Evolutionary conservation across 2,329 filamentous ascomycete genomes (phyloP).

Genomic region (Cladosporium sp.): DNA sequence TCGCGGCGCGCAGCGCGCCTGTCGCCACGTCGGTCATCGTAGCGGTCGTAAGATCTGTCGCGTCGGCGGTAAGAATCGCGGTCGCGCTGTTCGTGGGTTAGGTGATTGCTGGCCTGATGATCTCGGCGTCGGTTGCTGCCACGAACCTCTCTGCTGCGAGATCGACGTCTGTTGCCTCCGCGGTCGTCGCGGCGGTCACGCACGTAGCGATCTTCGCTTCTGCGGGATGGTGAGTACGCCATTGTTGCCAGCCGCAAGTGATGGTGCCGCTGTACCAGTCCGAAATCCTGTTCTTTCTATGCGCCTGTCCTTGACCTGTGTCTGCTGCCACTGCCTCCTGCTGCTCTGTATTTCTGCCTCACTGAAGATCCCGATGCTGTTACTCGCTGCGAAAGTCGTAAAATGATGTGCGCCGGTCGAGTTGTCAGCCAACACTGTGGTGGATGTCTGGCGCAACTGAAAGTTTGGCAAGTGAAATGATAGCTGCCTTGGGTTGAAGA

Average conservation of each 20-base stretch:
- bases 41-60: conserved; percentile 20
- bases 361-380: too few relatives aligned
- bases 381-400: too few relatives aligned
- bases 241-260: conserved; percentile 15
- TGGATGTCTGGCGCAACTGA: too few relatives aligned
- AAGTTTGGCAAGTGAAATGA: too few relatives aligned
- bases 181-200: conserved; percentile 15
- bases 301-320: neutral
- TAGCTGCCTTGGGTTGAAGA: too few relatives aligned
- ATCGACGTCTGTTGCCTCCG: conserved; percentile 9
- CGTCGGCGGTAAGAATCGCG: conserved; percentile 18
- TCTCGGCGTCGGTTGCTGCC: neutral
- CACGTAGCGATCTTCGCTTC: conserved; percentile 18
- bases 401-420: too few relatives aligned
- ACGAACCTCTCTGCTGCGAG: conserved; percentile 16
- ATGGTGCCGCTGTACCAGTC: conserved; percentile 12
- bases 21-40: conserved; percentile 19
- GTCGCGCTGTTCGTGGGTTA: conserved; percentile 8
- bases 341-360: too few relatives aligned
- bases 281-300: neutral
- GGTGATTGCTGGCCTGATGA: neutral
- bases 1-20: conserved; percentile 20
- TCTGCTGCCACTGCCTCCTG: neutral
- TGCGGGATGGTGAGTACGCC: conserved; percentile 25
- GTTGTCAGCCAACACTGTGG: too few relatives aligned